These are phyloP conservation scores for Gyromitra esculenta DNA, from an alignment of 2,329 filamentous ascomycete genomes.

Conservation along the genomic window DNA sequence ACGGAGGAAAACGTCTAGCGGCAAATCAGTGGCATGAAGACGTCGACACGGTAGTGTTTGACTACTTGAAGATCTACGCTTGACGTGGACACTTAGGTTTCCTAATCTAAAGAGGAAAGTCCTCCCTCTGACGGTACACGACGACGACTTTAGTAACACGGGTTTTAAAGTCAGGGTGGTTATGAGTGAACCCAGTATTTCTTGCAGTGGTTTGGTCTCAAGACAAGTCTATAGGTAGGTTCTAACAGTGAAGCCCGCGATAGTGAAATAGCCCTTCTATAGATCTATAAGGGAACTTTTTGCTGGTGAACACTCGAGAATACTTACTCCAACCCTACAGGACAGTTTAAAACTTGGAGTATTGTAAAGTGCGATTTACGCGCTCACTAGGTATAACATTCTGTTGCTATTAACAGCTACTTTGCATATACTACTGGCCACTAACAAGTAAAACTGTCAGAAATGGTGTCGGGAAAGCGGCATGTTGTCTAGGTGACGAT, in stretches of 20 bases:
- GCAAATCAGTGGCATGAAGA: conserved; percentile 31
- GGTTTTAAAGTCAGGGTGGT: conserved; percentile 13
- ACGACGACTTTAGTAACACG: conserved; percentile 18
- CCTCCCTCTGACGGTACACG: conserved; percentile 21
- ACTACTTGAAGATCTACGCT: conserved; percentile 28
- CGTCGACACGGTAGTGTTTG: conserved; percentile 16
- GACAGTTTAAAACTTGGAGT: conserved; percentile 12
- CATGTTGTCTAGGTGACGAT: conserved; percentile 29
- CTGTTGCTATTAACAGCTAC: neutral
- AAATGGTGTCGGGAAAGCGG: conserved; percentile 28
- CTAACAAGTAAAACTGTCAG: conserved; percentile 1
- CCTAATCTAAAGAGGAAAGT: conserved; percentile 42
- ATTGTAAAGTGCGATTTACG: neutral
- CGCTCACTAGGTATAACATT: conserved; percentile 10
- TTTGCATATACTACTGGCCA: conserved; percentile 4
- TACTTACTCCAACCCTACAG: conserved; percentile 8
- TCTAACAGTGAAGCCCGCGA: too few relatives aligned
- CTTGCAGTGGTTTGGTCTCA: conserved; percentile 29
- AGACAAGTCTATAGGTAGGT: neutral
- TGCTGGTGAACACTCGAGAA: neutral
- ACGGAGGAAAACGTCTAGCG: conserved; percentile 13
- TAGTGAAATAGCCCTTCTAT: neutral
- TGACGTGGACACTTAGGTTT: conserved; percentile 45
- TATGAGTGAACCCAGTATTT: neutral
- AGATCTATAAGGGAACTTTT: neutral